Base-by-base conservation (phyloP, 139 green algal genomes). In the Pleodorina starrii region DNA sequence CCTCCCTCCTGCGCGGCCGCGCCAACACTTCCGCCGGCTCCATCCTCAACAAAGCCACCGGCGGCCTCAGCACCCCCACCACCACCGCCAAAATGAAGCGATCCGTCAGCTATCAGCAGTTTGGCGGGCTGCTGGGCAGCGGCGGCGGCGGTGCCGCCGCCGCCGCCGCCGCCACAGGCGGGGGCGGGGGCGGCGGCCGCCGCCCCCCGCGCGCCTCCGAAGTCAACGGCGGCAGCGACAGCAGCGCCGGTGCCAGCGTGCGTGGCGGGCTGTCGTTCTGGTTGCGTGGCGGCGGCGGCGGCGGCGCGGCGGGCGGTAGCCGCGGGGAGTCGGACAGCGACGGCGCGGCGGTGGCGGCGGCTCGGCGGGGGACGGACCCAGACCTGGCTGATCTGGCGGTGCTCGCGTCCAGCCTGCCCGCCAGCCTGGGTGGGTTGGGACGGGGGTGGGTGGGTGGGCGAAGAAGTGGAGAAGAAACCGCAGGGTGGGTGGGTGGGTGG, bases 331-430 rank as follows among this genome's bases (percentile, higher is more conserved):
- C 51, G 51, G 57, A 86, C 79, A 38, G 79, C 79, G 79, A 48
- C 54, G 36, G 57, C 7, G 38, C 25, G 16, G 38, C 12, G 21
- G 38, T 46, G 51, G 4, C 54, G 9, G 60, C 38, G 42, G 32
- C 60, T 1, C 3, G 27, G 43, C 66, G 11, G 66, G 7, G 5
- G 1, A 25, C 46, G 66, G 66, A 88, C 36, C 83, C 83, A n/a
- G 83, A 80, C 48, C 44, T 88, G 68, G 66, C 83, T 32, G 68
- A 81, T 36, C 69, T 88, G n/a, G 83, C 83, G 2, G 54, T 88
- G n/a, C 68, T 88, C 16, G 83, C 83, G 3, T 57, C 68, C 44
- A 81, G 66, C 46, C 38, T 88, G 69, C 83, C 83, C 3, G 83
- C 83, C 6, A 88, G 83, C 48, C 10, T 88, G 36, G 83, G 83